Percentiles rank a stretch among this genome's conserved stretches.
These are phyloP conservation scores for Diaporthe sp. DNA, from an alignment of 2,329 filamentous ascomycete species.

Conservation along the genomic window DNA sequence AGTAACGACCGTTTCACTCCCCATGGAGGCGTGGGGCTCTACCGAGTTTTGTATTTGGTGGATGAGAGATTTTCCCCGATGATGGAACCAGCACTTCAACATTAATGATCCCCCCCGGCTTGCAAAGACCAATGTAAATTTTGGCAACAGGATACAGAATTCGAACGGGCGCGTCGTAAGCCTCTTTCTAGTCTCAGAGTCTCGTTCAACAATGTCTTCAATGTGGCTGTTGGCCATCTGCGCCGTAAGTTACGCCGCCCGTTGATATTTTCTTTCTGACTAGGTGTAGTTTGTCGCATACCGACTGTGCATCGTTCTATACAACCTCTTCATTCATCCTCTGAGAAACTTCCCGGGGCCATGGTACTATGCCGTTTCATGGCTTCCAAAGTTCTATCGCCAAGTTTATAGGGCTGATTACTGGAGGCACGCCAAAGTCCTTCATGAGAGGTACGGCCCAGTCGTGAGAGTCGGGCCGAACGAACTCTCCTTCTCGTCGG, in stretches of 20 bases:
- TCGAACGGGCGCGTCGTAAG: background rate
- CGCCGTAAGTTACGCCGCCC: background rate
- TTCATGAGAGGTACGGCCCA: conserved; percentile 36
- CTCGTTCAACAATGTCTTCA: background rate
- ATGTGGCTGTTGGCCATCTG: conserved; percentile 1
- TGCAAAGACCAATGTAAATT: background rate
- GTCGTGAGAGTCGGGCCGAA: conserved; percentile 32
- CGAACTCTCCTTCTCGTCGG: conserved; percentile 12
- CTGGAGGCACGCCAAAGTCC: conserved; percentile 20
- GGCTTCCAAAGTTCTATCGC: conserved; percentile 4
- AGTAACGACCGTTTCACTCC: background rate
- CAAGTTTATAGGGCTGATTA: conserved; percentile 1
- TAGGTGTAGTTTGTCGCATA: background rate
- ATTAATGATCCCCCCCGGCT: background rate
- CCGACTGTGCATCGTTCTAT: conserved; percentile 1
- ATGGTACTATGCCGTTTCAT: background rate
- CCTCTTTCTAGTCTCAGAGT: background rate
- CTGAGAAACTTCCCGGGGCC: background rate
- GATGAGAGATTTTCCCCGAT: background rate
- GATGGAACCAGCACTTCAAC: background rate
- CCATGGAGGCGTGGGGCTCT: background rate
- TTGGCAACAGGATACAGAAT: background rate
- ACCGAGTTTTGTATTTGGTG: background rate
- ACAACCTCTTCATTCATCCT: background rate
- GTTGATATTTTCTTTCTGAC: background rate